Evolutionary conservation across 148 eudicot genomes (phyloP).

Genomic region (Camellia sinensis): DNA sequence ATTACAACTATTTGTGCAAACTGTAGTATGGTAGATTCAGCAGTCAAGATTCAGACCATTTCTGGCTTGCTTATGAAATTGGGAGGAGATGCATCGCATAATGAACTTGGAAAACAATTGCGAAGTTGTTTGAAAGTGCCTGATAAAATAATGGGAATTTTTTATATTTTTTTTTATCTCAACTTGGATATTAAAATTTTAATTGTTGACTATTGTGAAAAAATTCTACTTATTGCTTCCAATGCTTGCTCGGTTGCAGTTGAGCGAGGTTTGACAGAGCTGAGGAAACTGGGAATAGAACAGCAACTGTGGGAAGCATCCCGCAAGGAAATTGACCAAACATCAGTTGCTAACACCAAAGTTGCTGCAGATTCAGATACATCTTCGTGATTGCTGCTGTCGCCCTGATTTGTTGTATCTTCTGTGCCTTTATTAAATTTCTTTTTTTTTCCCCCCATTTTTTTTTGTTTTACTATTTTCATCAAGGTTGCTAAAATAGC

Average conservation of each 20-base stretch:
- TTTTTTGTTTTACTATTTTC: slow-evolving; percentile 8
- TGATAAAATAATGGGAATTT: background rate
- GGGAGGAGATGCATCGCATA: background rate
- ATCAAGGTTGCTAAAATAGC: background rate
- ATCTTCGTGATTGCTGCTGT: slow-evolving; percentile 31
- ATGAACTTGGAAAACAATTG: background rate
- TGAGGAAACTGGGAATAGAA: slow-evolving; percentile 68
- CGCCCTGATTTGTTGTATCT: background rate
- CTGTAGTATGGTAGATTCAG: background rate
- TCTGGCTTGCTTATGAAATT: too few species aligned
- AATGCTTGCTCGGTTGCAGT: slow-evolving; percentile 17
- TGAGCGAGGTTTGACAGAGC: slow-evolving; percentile 30
- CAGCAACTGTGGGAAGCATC: slow-evolving; percentile 97
- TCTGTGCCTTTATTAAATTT: background rate
- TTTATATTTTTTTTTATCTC: too few species aligned
- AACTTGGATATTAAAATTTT: background rate
- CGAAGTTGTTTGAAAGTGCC: background rate
- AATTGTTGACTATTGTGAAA: background rate
- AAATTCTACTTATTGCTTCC: background rate
- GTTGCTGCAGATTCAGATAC: slow-evolving; percentile 45
- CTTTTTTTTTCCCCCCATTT: background rate
- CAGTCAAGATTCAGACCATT: too few species aligned
- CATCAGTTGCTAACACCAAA: slow-evolving; percentile 23
- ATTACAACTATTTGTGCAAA: background rate
- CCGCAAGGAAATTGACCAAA: slow-evolving; percentile 71